Evolutionary conservation across 371 early-diverging fungal species (phyloP).

Genomic region (Capillidium heterosporum): DNA sequence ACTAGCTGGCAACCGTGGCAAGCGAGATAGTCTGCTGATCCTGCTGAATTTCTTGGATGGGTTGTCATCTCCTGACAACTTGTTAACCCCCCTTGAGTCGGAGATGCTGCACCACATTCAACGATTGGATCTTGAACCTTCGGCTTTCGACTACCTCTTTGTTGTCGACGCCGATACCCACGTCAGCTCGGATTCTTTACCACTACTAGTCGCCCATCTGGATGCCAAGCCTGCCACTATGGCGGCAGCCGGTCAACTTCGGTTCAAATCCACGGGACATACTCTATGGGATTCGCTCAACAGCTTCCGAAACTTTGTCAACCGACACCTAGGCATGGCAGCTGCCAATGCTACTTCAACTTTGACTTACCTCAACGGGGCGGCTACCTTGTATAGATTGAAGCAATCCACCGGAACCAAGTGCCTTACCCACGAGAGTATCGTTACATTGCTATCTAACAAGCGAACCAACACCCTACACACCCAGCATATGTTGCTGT

Average conservation of each 20-base stretch:
- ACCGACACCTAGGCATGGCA: constrained; percentile 92
- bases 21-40: constrained; percentile 97
- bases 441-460: constrained; percentile 82
- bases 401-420: constrained; percentile 74
- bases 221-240: constrained; percentile 72
- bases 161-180: constrained; percentile 96
- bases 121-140: constrained; percentile 71
- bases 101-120: constrained; percentile 85
- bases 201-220: constrained; percentile 66
- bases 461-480: constrained; percentile 94
- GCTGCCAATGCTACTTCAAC: constrained; percentile 97
- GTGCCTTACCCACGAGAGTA: constrained; percentile 63
- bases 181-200: constrained; percentile 64
- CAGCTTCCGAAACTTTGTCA: constrained; percentile 96
- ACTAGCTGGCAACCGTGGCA: constrained; percentile 92
- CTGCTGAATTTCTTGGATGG: constrained; percentile 95
- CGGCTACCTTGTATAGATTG: constrained; percentile 89
- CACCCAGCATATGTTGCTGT: constrained; percentile 68
- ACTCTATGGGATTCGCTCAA: constrained; percentile 94
- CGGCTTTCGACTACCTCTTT: constrained; percentile 77
- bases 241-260: constrained; percentile 87
- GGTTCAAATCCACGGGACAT: constrained; percentile 71
- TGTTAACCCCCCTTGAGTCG: constrained; percentile 79
- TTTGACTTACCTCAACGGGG: constrained; percentile 88
- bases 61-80: constrained; percentile 65